These are phyloP conservation scores for Tillandsia leiboldiana DNA, from an alignment of 176 grass and related monocot genomes.

Conservation along the genomic window DNA sequence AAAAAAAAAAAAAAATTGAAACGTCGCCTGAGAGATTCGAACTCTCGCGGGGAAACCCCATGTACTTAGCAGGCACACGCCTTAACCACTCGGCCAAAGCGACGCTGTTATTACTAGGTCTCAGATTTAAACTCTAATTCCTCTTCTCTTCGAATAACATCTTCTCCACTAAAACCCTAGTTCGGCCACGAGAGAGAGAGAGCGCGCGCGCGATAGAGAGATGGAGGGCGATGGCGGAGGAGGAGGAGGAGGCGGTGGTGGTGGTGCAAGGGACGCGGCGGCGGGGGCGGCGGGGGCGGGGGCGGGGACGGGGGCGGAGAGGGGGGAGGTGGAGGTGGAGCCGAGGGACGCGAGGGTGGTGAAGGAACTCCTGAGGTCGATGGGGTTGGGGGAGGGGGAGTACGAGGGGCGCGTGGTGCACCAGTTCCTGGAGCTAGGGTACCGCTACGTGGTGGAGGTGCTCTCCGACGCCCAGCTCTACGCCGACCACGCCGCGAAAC, in stretches of 20 bases:
- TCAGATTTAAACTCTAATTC: too few species aligned
- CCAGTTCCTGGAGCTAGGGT: constrained; percentile 86
- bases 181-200: not conserved
- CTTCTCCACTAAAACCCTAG: too few species aligned
- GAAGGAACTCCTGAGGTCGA: constrained; percentile 83
- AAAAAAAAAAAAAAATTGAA: too few species aligned
- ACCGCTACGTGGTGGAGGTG: constrained; percentile 86
- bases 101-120: not conserved
- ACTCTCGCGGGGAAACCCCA: constrained; percentile 99
- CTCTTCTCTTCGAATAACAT: too few species aligned
- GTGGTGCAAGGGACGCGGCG: constrained; percentile 10
- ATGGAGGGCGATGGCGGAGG: constrained; percentile 22
- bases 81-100: constrained; percentile 99
- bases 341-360: constrained; percentile 78
- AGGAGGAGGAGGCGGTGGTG: constrained; percentile 8
- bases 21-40: constrained; percentile 99
- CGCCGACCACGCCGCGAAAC: constrained; percentile 76
- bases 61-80: constrained; percentile 99
- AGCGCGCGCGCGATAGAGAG: not conserved
- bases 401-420: constrained; percentile 88
- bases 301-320: constrained; percentile 18
- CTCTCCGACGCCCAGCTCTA: constrained; percentile 77
- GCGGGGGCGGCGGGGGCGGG: constrained; percentile 14
- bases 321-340: constrained; percentile 36
- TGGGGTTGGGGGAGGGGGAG: constrained; percentile 78